phyloP scores from a whole-genome alignment of 176 grass and related monocot species.

The Raddia guianensis region DNA sequence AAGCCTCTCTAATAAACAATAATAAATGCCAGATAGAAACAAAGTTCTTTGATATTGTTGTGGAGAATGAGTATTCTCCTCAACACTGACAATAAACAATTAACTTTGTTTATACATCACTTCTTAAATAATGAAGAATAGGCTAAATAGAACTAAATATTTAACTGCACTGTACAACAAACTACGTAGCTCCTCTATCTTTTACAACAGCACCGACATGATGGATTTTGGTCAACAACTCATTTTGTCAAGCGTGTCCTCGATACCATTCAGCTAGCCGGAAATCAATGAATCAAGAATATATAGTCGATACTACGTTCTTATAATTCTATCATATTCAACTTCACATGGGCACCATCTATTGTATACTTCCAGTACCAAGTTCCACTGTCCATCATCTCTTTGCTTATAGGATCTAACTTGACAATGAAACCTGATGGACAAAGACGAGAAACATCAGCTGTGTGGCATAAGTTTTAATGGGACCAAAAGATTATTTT shows the following conservation, averaged over 20 bases:
- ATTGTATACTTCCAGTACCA: constrained; percentile 88
- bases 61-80: constrained; percentile 50
- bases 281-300: constrained; percentile 62
- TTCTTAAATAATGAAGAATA: constrained; percentile 26
- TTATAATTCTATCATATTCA: constrained; percentile 77
- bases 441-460: constrained; percentile 23
- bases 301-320: constrained; percentile 28
- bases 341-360: constrained; percentile 62
- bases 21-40: constrained; percentile 15
- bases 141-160: constrained; percentile 16
- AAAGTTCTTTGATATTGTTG: neutral
- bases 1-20: neutral
- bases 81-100: constrained; percentile 9
- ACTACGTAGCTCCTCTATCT: constrained; percentile 4
- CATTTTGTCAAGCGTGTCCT: constrained; percentile 15
- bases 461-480: neutral
- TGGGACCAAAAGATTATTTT: neutral
- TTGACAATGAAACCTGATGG: constrained; percentile 62
- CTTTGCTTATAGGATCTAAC: constrained; percentile 59
- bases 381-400: constrained; percentile 62
- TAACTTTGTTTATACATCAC: constrained; percentile 30
- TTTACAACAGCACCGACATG: constrained; percentile 47
- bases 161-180: constrained; percentile 29
- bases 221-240: constrained; percentile 36
- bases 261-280: constrained; percentile 31